phyloP scores from a whole-genome alignment of 768 basidiomycete genomes.

The Tremella fuciformis region DNA sequence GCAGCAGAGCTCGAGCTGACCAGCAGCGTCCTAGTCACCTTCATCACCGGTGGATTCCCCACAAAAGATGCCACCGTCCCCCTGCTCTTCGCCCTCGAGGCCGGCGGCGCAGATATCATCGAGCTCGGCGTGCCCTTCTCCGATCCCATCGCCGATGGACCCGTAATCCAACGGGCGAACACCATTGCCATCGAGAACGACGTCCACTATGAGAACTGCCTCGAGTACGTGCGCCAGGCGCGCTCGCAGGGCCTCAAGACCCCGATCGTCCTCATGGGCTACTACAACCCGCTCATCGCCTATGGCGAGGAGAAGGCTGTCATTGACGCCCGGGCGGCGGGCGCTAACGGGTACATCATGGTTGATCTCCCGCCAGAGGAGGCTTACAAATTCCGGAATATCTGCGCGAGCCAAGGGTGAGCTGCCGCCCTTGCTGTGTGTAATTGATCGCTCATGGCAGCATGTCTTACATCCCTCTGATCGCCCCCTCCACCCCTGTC shows the following conservation, averaged over 20 bases:
- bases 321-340: constrained; percentile 79
- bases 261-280: constrained; percentile 93
- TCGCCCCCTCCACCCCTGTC: constrained; percentile 88
- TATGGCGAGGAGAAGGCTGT: constrained; percentile 95
- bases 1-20: neutral
- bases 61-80: constrained; percentile 74
- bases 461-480: constrained; percentile 88
- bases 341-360: constrained; percentile 95
- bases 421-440: constrained; percentile 45
- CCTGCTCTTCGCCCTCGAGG: constrained; percentile 84
- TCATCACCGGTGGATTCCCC: constrained; percentile 93
- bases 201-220: constrained; percentile 71
- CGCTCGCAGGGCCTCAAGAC: constrained; percentile 73
- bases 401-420: constrained; percentile 76
- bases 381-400: constrained; percentile 81
- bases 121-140: constrained; percentile 95
- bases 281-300: constrained; percentile 78
- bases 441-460: constrained; percentile 54
- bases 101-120: constrained; percentile 88
- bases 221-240: constrained; percentile 73
- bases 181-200: constrained; percentile 80
- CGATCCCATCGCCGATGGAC: constrained; percentile 94
- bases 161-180: constrained; percentile 87
- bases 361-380: constrained; percentile 98
- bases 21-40: constrained; percentile 59